These are phyloP conservation scores for Escovopsis weberi DNA, from an alignment of 2,329 filamentous ascomycete genomes.

Conservation along the genomic window DNA sequence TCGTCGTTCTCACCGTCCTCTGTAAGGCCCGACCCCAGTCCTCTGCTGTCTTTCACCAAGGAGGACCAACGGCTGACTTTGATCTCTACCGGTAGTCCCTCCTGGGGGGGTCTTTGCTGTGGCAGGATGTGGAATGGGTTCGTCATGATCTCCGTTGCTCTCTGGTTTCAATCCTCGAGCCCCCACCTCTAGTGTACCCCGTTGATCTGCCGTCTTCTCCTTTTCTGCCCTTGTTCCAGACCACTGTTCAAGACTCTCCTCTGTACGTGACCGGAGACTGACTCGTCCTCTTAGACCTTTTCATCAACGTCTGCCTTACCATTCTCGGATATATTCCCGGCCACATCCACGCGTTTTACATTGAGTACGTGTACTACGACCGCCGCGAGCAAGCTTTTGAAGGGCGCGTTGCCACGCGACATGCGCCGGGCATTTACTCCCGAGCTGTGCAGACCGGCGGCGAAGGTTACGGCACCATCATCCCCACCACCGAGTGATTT, in stretches of 20 bases:
- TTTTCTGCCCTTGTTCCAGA: too few relatives aligned
- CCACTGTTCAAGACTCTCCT: too few relatives aligned
- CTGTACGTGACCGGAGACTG: too few relatives aligned
- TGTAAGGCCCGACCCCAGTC: constrained; percentile 22
- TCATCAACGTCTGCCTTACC: constrained; percentile 54
- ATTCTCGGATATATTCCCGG: constrained; percentile 61
- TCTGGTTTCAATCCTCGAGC: too few relatives aligned
- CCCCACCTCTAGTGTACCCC: too few relatives aligned
- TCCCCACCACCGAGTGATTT: constrained; percentile 14
- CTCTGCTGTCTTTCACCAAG: neutral
- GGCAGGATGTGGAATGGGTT: constrained; percentile 46
- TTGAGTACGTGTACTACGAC: constrained; percentile 73
- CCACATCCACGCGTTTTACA: constrained; percentile 66
- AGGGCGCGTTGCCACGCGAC: constrained; percentile 37
- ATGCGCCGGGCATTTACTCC: constrained; percentile 57
- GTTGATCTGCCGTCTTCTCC: too few relatives aligned
- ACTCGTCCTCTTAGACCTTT: constrained; percentile 32
- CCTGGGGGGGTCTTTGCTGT: constrained; percentile 50
- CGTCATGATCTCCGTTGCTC: constrained; percentile 8
- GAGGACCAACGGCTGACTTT: constrained; percentile 8
- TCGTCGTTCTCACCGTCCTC: constrained; percentile 38
- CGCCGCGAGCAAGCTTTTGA: constrained; percentile 47
- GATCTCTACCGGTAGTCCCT: constrained; percentile 43
- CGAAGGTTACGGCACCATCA: constrained; percentile 44
- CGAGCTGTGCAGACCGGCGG: constrained; percentile 60